Evolutionary conservation across 164 flowering plant genomes (phyloP).

Genomic region (Aristolochia contorta): DNA sequence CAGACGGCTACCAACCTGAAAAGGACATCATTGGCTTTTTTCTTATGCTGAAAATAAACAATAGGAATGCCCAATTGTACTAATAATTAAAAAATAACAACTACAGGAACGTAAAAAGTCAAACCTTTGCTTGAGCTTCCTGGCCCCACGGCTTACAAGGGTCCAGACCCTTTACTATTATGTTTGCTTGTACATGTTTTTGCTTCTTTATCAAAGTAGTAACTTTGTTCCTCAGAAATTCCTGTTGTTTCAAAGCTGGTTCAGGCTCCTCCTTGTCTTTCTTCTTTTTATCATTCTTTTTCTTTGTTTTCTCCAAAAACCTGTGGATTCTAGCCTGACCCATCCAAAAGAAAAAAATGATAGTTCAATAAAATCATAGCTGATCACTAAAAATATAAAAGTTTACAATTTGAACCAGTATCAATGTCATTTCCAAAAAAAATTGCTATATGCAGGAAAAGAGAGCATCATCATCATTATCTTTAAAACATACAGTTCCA

Average conservation of each 20-base stretch:
- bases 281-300: conserved; percentile 21
- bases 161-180: conserved; percentile 49
- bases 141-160: conserved; percentile 58
- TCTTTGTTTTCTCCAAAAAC: conserved; percentile 63
- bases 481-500: no score
- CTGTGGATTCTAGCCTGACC: conserved; percentile 64
- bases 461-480: no score
- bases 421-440: no score
- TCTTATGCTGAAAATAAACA: conserved; percentile 1
- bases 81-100: neutral
- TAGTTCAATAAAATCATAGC: no score
- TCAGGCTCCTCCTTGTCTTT: conserved; percentile 21
- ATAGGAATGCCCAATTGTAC: neutral
- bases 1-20: conserved; percentile 83
- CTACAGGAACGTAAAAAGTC: neutral
- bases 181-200: conserved; percentile 40
- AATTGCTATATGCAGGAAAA: no score
- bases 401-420: no score
- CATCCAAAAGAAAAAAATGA: neutral
- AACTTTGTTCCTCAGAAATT: conserved; percentile 46
- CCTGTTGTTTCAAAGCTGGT: conserved; percentile 31
- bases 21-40: conserved; percentile 4
- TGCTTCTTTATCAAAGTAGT: conserved; percentile 62
- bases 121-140: conserved; percentile 70
- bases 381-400: no score